Evolutionary conservation across 768 basidiomycete genomes (phyloP), one percentile per base, ranked within the genome.

Genomic region (Nidularia pulvinata): DNA sequence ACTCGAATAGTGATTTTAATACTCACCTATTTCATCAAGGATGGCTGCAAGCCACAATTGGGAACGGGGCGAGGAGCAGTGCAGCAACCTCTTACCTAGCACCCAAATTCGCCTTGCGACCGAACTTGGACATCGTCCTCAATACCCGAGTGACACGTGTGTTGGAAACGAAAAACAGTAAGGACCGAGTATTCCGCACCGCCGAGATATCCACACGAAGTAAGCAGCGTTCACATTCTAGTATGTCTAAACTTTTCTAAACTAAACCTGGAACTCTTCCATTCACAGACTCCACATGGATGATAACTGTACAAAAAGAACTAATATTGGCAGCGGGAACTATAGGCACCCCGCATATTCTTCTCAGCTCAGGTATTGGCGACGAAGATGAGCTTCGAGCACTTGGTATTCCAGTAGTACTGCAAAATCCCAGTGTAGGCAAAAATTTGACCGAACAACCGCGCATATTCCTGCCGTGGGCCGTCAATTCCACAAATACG

Each of bases 101-200:
- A 39, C 54, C 59, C 4, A 54, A 64, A 22, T 64, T 57, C 25
- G 49, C 60, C 42, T 7, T 82, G 19, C 80, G 85, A 43, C 52
- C 75, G 22, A 89, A 89, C 61, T 76, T 89, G 39, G 79, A 83
- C 60, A 79, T 91, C 55, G 72, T 89, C 22, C 70, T 81, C 7
- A 80, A 82, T 50, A 72, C 79, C 10, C 85, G 83, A 6, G 88
- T 86, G 72, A 85, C 70, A 70, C 80, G 39, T 60, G 78, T 57
- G 69, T 81, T 58, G 50, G 80, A 85, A 2, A 30, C 25, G 25
- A 4, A 4, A 30, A 73, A 78, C 30, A 68, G 85, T 39, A 56
- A 80, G 25, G 81, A 82, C 56, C 39, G 39, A 13, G 39, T 13
- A 42, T 42, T 42, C 39, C 39, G 39, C 16, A 42, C 16, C 39